These are phyloP conservation scores for Boletus rubroflammeus DNA, from an alignment of 768 basidiomycete genomes.

Conservation along the genomic window DNA sequence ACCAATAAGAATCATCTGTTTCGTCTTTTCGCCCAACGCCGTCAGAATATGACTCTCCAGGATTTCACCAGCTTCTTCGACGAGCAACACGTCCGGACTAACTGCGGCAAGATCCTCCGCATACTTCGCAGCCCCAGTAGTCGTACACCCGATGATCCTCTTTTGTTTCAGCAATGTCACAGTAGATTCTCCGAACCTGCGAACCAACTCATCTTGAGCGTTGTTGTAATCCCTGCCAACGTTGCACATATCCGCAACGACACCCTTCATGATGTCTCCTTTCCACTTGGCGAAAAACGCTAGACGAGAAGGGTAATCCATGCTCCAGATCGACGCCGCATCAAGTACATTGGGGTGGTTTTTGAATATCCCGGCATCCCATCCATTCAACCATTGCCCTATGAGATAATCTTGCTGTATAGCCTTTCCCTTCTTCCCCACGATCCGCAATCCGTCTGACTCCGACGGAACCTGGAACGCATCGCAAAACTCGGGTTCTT, in stretches of 20 bases:
- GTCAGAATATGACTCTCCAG: constrained; percentile 66
- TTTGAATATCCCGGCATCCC: constrained; percentile 43
- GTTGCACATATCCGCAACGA: constrained; percentile 33
- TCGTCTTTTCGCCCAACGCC: constrained; percentile 44
- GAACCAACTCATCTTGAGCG: constrained; percentile 33
- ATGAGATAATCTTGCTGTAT: constrained; percentile 42
- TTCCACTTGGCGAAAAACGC: constrained; percentile 35
- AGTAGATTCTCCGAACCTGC: constrained; percentile 36
- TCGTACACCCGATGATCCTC: constrained; percentile 66
- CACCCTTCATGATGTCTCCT: constrained; percentile 32
- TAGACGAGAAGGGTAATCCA: constrained; percentile 31
- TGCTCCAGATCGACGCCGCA: constrained; percentile 36
- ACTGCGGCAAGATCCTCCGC: constrained; percentile 42
- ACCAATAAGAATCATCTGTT: constrained; percentile 64
- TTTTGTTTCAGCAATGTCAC: constrained; percentile 40
- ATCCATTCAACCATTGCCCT: constrained; percentile 43
- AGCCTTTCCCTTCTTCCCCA: constrained; percentile 40
- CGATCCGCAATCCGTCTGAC: constrained; percentile 40
- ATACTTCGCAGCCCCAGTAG: constrained; percentile 68
- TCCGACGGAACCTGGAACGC: constrained; percentile 45
- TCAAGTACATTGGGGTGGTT: constrained; percentile 20
- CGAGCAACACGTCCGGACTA: constrained; percentile 51
- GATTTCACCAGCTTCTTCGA: constrained; percentile 75
- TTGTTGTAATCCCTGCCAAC: constrained; percentile 41
- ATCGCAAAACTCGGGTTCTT: constrained; percentile 40